Conservation (phyloP, 129 eudicot species). For the Logfia minima region DNA sequence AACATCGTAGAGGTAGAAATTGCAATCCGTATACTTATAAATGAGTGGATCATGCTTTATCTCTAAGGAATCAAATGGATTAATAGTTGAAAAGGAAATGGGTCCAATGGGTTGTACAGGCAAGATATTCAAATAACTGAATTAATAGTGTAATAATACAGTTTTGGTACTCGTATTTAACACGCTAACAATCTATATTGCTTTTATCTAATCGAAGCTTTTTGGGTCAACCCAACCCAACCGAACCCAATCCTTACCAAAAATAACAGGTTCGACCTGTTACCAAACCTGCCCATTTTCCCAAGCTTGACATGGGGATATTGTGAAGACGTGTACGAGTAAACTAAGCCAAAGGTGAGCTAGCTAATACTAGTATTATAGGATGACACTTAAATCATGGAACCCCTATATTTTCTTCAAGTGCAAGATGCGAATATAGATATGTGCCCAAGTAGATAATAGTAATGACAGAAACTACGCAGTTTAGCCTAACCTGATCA, state of each 20-base stretch:
- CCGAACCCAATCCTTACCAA: background rate
- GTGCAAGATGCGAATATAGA: background rate
- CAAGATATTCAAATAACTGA: too few species aligned
- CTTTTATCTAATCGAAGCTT: background rate
- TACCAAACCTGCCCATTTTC: background rate
- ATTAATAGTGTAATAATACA: too few species aligned
- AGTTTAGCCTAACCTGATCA: constrained; percentile 59
- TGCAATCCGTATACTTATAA: background rate
- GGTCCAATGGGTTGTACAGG: background rate
- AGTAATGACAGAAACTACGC: background rate
- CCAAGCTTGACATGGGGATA: background rate
- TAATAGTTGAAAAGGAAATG: background rate
- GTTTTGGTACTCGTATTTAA: too few species aligned
- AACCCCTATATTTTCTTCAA: background rate
- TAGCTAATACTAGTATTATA: background rate
- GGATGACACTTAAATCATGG: background rate
- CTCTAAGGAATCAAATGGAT: background rate
- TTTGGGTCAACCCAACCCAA: background rate
- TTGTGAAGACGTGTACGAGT: background rate
- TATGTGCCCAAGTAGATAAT: background rate
- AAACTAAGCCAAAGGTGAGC: background rate
- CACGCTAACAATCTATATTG: background rate
- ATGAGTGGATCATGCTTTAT: background rate
- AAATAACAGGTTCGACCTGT: background rate
- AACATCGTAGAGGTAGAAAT: background rate